These are phyloP conservation scores for Trypanosoma lewisi DNA, from an alignment of 208 protist genomes.

Conservation along the genomic window DNA sequence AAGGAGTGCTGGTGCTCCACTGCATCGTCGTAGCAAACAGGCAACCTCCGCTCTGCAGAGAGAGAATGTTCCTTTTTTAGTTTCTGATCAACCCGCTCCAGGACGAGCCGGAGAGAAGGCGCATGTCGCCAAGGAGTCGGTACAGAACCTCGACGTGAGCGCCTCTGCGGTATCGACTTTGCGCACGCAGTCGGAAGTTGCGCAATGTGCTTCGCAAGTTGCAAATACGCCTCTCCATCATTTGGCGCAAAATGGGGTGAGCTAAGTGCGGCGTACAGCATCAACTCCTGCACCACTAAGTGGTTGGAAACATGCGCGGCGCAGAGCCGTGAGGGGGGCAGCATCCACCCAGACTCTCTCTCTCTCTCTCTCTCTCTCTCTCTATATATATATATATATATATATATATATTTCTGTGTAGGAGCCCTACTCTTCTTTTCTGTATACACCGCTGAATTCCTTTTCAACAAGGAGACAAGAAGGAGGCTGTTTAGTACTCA, in stretches of 20 bases:
- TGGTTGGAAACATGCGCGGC: slow-evolving; percentile 59
- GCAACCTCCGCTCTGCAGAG: neutral
- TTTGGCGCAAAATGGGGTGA: slow-evolving; percentile 3
- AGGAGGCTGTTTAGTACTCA: too few species aligned
- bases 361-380: neutral
- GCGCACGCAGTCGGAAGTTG: slow-evolving; percentile 10
- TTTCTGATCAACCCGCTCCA: slow-evolving; percentile 11
- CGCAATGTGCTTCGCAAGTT: slow-evolving; percentile 20
- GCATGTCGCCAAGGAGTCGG: neutral
- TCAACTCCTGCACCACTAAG: slow-evolving; percentile 62
- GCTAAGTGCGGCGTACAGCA: slow-evolving; percentile 40
- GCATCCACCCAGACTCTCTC: neutral
- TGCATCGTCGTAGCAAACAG: slow-evolving; percentile 59
- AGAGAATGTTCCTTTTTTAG: neutral
- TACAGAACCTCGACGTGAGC: neutral
- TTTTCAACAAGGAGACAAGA: too few species aligned
- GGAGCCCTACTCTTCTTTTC: too few species aligned
- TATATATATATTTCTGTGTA: too few species aligned
- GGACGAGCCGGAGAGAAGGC: slow-evolving; percentile 11
- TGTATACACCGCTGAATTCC: too few species aligned
- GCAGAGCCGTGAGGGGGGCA: slow-evolving; percentile 35
- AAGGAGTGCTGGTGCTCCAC: slow-evolving; percentile 39
- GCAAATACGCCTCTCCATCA: slow-evolving; percentile 4
- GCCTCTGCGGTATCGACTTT: neutral
- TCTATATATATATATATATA: slow-evolving; percentile 2